Percentiles rank a stretch among this genome's conserved stretches.
phyloP scores from a whole-genome alignment of 495 filamentous ascomycete genomes.

The Podospora australis region DNA sequence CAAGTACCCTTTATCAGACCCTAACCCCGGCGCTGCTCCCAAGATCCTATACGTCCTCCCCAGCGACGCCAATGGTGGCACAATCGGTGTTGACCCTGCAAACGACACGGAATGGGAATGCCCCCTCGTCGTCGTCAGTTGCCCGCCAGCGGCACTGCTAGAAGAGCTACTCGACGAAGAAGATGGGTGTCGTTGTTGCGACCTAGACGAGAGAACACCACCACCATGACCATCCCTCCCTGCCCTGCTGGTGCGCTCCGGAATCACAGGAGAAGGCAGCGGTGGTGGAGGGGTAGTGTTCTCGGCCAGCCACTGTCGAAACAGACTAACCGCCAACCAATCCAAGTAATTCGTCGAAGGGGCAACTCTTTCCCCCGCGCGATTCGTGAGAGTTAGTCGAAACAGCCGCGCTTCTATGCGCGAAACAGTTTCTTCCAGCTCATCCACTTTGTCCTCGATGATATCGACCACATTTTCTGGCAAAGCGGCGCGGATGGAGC shows the following conservation, averaged over 20 bases:
- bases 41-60: conserved; percentile 70
- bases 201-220: conserved; percentile 16
- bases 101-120: neutral
- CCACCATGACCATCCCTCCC: conserved; percentile 19
- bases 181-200: conserved; percentile 9
- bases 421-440: conserved; percentile 64
- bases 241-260: conserved; percentile 34
- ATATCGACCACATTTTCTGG: conserved; percentile 72
- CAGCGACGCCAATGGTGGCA: conserved; percentile 41
- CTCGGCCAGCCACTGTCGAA: conserved; percentile 85
- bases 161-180: neutral
- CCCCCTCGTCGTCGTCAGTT: conserved; percentile 15
- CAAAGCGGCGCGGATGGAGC: conserved; percentile 65
- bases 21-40: conserved; percentile 36
- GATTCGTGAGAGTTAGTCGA: conserved; percentile 71
- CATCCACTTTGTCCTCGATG: conserved; percentile 86
- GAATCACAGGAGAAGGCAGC: conserved; percentile 14
- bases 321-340: conserved; percentile 79
- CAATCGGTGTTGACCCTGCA: neutral
- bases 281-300: conserved; percentile 66
- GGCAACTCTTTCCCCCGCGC: conserved; percentile 69
- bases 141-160: neutral
- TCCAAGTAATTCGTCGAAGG: conserved; percentile 73
- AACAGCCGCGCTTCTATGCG: conserved; percentile 71
- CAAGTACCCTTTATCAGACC: conserved; percentile 57